Evolutionary conservation across 1,139 yeast species (phyloP).

Genomic region (Saccharomyces pastorianus): DNA sequence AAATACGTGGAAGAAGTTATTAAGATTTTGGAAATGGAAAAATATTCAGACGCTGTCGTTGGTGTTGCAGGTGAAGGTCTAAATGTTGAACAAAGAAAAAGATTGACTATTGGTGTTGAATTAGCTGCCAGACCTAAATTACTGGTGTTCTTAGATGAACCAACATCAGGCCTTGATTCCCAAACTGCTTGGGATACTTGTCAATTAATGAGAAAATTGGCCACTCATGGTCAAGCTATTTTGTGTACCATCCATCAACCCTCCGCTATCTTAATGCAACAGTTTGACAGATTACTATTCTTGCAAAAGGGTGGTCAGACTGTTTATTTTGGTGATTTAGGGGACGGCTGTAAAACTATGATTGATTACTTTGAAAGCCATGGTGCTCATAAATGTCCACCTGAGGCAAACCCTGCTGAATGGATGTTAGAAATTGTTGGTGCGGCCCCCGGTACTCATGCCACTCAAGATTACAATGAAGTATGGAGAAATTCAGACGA

Average conservation of each 20-base stretch:
- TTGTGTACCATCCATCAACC: slow-evolving; percentile 82
- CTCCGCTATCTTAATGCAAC: slow-evolving; percentile 66
- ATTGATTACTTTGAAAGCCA: slow-evolving; percentile 60
- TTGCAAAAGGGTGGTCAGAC: slow-evolving; percentile 70
- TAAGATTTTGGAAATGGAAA: slow-evolving; percentile 59
- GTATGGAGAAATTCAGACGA: slow-evolving; percentile 60
- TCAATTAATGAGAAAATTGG: slow-evolving; percentile 64
- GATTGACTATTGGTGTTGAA: slow-evolving; percentile 80
- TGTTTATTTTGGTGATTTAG: slow-evolving; percentile 75
- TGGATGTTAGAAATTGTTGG: slow-evolving; percentile 79
- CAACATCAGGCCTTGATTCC: slow-evolving; percentile 88
- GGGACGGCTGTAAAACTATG: slow-evolving; percentile 51
- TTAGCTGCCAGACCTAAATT: slow-evolving; percentile 81
- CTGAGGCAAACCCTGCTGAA: slow-evolving; percentile 70
- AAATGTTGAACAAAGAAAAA: slow-evolving; percentile 80
- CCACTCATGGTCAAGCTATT: slow-evolving; percentile 75
- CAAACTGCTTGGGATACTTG: slow-evolving; percentile 88
- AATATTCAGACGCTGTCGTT: slow-evolving; percentile 72
- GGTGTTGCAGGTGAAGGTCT: slow-evolving; percentile 77
- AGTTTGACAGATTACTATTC: slow-evolving; percentile 67
- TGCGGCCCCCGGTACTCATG: slow-evolving; percentile 70
- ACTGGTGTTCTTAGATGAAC: slow-evolving; percentile 78
- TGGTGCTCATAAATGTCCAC: slow-evolving; percentile 61
- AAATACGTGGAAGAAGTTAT: slow-evolving; percentile 67
- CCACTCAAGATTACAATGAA: slow-evolving; percentile 54